These are phyloP conservation scores for Clathrus columnatus DNA, from an alignment of 768 basidiomycete species.

Conservation along the genomic window DNA sequence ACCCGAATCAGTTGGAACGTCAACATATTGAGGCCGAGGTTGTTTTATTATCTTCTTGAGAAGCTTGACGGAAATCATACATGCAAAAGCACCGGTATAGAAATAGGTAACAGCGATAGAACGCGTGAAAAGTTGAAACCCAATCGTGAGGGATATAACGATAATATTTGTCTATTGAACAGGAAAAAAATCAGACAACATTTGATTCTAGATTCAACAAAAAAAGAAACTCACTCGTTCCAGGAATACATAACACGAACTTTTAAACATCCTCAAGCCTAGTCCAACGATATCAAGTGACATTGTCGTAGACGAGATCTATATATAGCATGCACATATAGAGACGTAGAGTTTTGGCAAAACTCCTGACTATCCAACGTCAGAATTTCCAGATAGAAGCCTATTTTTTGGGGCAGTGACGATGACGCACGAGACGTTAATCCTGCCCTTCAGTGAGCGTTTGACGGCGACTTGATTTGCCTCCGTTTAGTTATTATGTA, in stretches of 20 bases:
- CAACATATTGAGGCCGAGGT: constrained; percentile 41
- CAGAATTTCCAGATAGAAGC: too few relatives aligned
- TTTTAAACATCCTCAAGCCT: neutral
- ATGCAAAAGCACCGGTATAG: constrained; percentile 44
- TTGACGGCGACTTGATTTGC: too few relatives aligned
- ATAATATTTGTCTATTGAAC: constrained; percentile 45
- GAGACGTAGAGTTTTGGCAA: too few relatives aligned
- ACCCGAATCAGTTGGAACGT: neutral
- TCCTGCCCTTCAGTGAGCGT: too few relatives aligned
- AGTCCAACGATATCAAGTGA: neutral
- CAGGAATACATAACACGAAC: neutral
- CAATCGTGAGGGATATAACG: constrained; percentile 43
- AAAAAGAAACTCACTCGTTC: neutral
- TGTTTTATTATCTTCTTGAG: constrained; percentile 53
- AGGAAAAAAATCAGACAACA: neutral
- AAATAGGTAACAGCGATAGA: constrained; percentile 59
- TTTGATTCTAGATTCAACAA: neutral
- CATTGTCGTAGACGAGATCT: too few relatives aligned
- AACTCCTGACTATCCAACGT: too few relatives aligned
- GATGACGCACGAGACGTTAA: too few relatives aligned
- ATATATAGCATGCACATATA: too few relatives aligned
- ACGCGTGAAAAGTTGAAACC: constrained; percentile 46
- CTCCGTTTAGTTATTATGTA: too few relatives aligned
- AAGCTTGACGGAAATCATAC: constrained; percentile 42
- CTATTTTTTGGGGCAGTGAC: too few relatives aligned